Evolutionary conservation across 2,329 filamentous ascomycete genomes (phyloP).

Genomic region (Aspergillus amoenus): DNA sequence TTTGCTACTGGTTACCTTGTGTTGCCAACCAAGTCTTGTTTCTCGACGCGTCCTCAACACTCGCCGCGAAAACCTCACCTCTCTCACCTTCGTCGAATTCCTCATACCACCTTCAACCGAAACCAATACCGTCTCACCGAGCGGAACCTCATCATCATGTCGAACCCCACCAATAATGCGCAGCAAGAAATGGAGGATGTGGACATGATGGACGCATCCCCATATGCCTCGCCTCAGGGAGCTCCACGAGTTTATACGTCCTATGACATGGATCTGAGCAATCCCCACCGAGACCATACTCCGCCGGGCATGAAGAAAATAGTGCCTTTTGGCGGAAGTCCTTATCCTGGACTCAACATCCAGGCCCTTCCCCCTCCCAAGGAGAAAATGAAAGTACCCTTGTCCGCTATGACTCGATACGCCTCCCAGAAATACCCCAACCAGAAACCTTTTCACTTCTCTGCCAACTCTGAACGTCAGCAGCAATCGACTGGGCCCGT

Average conservation of each 20-base stretch:
- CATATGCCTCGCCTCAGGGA: background rate
- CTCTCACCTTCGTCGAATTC: background rate
- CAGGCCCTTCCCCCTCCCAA: background rate
- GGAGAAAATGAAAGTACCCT: background rate
- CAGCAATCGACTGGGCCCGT: background rate
- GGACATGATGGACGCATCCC: constrained; percentile 12
- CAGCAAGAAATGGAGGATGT: constrained; percentile 14
- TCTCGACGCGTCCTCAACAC: background rate
- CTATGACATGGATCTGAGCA: constrained; percentile 21
- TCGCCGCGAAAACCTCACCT: background rate
- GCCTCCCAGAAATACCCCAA: constrained; percentile 5
- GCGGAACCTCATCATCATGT: constrained; percentile 10
- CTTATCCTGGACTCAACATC: background rate
- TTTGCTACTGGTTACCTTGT: constrained; percentile 5
- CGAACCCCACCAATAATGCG: constrained; percentile 6
- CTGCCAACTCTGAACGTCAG: constrained; percentile 5
- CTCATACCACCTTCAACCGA: background rate
- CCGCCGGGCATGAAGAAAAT: background rate
- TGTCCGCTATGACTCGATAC: background rate
- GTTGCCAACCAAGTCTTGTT: background rate
- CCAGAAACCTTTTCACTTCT: constrained; percentile 7
- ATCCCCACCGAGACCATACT: background rate
- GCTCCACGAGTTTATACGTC: background rate
- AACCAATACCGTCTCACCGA: background rate
- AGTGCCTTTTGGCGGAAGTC: background rate